These are phyloP conservation scores for Nothophoma quercina DNA, from an alignment of 2,329 filamentous ascomycete genomes.

Conservation along the genomic window DNA sequence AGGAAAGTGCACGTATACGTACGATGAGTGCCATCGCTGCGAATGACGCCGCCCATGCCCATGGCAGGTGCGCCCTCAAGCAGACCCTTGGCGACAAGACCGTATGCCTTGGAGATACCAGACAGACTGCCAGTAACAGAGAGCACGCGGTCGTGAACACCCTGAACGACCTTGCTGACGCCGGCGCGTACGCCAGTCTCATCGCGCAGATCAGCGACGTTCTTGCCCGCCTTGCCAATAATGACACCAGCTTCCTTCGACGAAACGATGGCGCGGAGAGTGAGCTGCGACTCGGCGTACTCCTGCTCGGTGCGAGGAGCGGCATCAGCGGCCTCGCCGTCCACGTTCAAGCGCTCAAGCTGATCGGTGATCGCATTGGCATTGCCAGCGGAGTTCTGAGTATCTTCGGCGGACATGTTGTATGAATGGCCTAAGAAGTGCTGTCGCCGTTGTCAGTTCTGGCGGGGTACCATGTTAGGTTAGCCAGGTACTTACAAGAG, in stretches of 20 bases:
- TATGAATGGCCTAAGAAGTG: constrained; percentile 43
- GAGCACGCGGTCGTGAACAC: constrained; percentile 95
- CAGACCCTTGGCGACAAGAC: constrained; percentile 88
- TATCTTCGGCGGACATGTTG: constrained; percentile 54
- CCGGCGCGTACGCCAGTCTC: constrained; percentile 98
- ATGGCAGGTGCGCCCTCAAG: constrained; percentile 93
- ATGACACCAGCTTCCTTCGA: constrained; percentile 99
- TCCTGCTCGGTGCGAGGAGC: constrained; percentile 95
- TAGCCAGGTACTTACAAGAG: constrained; percentile 9
- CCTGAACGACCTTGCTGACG: constrained; percentile 97
- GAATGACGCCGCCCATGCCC: constrained; percentile 91
- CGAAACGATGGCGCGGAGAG: constrained; percentile 94
- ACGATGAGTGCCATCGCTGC: constrained; percentile 92
- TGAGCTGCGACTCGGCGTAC: constrained; percentile 91
- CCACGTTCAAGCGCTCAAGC: constrained; percentile 52
- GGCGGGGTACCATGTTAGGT: constrained; percentile 23
- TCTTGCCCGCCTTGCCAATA: constrained; percentile 98
- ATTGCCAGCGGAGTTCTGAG: constrained; percentile 44
- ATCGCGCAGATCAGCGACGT: constrained; percentile 94
- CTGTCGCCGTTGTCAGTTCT: constrained; percentile 40
- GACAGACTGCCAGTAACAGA: constrained; percentile 92
- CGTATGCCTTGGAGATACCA: constrained; percentile 89
- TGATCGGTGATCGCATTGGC: constrained; percentile 51
- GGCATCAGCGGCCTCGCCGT: constrained; percentile 70
- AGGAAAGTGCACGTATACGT: constrained; percentile 55